A percentile compares a stretch with the other conserved stretches of the same genome.
Evolutionary conservation across 2,329 filamentous ascomycete species (phyloP).

Genomic region (Colletotrichum higginsianum): DNA sequence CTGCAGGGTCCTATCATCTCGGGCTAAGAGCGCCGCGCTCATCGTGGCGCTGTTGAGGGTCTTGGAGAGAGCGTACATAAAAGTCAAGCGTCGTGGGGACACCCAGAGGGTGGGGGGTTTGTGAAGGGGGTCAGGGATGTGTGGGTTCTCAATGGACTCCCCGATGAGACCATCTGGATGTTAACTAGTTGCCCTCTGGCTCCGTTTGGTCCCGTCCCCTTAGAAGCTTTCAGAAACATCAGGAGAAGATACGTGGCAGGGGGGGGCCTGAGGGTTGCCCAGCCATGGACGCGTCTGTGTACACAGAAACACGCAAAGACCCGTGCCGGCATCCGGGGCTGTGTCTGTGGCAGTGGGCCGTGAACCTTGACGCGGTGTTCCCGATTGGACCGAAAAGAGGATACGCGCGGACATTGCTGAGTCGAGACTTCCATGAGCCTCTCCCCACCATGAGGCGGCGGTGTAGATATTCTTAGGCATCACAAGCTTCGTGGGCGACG

Average conservation of each 20-base stretch:
- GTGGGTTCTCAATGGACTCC: background rate
- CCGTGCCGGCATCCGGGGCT: slow-evolving; percentile 40
- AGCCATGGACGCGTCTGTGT: slow-evolving; percentile 35
- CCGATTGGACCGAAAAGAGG: slow-evolving; percentile 39
- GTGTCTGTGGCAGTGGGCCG: slow-evolving; percentile 36
- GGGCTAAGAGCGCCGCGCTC: background rate
- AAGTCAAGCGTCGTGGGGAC: too few relatives aligned
- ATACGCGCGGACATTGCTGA: slow-evolving; percentile 39
- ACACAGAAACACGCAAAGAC: slow-evolving; percentile 22
- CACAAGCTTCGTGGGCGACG: slow-evolving; percentile 34
- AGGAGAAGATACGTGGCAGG: slow-evolving; percentile 38
- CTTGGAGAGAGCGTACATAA: background rate
- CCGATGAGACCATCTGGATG: too few relatives aligned
- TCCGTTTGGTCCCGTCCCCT: background rate
- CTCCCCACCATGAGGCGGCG: slow-evolving; percentile 38
- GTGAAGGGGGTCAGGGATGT: background rate
- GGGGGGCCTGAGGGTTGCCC: slow-evolving; percentile 35
- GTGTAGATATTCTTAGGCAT: slow-evolving; percentile 38
- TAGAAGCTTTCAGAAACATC: slow-evolving; percentile 26
- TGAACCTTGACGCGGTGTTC: slow-evolving; percentile 41
- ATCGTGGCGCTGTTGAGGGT: slow-evolving; percentile 25
- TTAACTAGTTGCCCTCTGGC: background rate
- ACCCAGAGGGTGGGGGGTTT: slow-evolving; percentile 7
- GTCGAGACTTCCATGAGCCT: slow-evolving; percentile 39
- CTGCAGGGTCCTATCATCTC: slow-evolving; percentile 19